Base-by-base conservation (phyloP, 2,329 filamentous ascomycete species). In the Stromatinia cepivora region DNA sequence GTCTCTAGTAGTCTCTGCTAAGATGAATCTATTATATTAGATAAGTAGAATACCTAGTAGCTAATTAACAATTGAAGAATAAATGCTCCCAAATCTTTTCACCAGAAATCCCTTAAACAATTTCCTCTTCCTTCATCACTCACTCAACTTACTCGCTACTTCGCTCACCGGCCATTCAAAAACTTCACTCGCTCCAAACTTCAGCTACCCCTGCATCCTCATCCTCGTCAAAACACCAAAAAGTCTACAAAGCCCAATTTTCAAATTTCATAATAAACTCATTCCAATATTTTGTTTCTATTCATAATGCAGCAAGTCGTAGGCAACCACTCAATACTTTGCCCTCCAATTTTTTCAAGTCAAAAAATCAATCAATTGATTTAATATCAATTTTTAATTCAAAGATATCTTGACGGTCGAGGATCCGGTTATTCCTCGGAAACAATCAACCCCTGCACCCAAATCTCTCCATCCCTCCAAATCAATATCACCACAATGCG, bases 401-500 rank as follows among this genome's bases (percentile, higher is more conserved):
- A 1, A 36, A 13, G n/a, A 6, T 13, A 52, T 52, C 22, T 25
- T 10, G 22, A 52, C 9, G 5, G 9, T 39, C 4, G 20, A 17
- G 20, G 45, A 62, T 13, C 31, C 59, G 58, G 58, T 22, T 61
- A 28, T 22, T 34, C 5, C 28, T 61, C 28, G 42, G 28, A 42
- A 20, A 10, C 4, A 22, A 50, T 22, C 9, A 28, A 67, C 31
- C 66, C 46, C 36, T 67, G 42, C 66, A 46, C 15, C 28, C n/a
- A 28, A 59, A 59, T 28, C 45, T 28, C 45, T 10, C 48, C 25
- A 39, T 28, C 52, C 54, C 25, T 58, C 39, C 31, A 62, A 50
- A 59, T n/a, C 17, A 59, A 56, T 34, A 22, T 31, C 53, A 56
- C 31, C 11, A 15, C 28, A 6, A 67, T 67, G 54, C 54, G 34